Evolutionary conservation across 306 rosid genomes (phyloP).

Genomic region (Alnus glutinosa): DNA sequence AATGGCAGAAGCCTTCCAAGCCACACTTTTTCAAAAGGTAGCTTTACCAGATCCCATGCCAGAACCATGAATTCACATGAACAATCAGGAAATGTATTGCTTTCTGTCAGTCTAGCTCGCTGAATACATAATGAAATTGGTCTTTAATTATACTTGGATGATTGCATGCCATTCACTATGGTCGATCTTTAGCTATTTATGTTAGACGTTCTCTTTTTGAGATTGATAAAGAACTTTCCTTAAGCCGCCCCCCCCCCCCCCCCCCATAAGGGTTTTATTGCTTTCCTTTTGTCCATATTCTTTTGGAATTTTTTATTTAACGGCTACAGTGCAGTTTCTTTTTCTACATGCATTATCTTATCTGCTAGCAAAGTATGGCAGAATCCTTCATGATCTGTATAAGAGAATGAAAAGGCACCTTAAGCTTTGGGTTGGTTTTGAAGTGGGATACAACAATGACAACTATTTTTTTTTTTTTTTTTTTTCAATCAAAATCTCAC

Average conservation of each 20-base stretch:
- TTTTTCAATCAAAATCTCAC: slow-evolving; percentile 27
- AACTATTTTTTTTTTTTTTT: slow-evolving; percentile 9
- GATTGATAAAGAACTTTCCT: slow-evolving; percentile 37
- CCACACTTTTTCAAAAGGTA: slow-evolving; percentile 14
- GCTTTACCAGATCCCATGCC: slow-evolving; percentile 27
- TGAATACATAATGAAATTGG: slow-evolving; percentile 22
- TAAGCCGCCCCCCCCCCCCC: too few relatives aligned
- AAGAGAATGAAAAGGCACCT: slow-evolving; percentile 30
- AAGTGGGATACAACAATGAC: slow-evolving; percentile 28
- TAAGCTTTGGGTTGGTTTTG: slow-evolving; percentile 34
- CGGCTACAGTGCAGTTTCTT: slow-evolving; percentile 34
- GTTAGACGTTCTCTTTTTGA: slow-evolving; percentile 26
- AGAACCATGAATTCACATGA: slow-evolving; percentile 25
- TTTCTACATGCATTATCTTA: slow-evolving; percentile 25
- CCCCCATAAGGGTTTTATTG: slow-evolving; percentile 32
- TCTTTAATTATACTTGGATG: slow-evolving; percentile 19
- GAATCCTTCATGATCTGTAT: slow-evolving; percentile 37
- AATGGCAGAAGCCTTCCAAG: slow-evolving; percentile 28
- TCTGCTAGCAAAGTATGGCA: slow-evolving; percentile 36
- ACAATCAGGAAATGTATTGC: slow-evolving; percentile 8
- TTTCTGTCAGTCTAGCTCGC: slow-evolving; percentile 5
- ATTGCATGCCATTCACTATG: slow-evolving; percentile 26
- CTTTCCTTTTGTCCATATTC: slow-evolving; percentile 63
- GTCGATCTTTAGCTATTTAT: slow-evolving; percentile 34
- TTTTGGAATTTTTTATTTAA: slow-evolving; percentile 49